Evolutionary conservation across 2,329 filamentous ascomycete genomes (phyloP), one percentile per base, ranked within the genome.

Genomic region (Sclerotiophoma versabilis): DNA sequence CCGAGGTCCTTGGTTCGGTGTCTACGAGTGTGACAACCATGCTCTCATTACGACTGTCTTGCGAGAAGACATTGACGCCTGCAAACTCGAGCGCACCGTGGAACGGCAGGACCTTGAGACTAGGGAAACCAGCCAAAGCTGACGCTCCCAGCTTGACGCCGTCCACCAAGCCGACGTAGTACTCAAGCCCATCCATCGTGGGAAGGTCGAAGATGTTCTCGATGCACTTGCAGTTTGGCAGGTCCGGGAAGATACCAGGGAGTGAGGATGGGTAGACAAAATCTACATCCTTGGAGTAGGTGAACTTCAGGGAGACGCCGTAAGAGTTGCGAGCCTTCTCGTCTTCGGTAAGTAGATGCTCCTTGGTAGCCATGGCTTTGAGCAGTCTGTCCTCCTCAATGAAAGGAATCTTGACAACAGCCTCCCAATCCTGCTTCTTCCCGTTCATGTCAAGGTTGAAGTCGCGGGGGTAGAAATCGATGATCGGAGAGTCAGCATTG

Each of bases 361-460:
- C 93, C 72, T 89, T 92, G 6, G 92, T 87, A 14, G 83, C 88
- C 90, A 99, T 97, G 7, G 93, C 95, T 30, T 81, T 78, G 49
- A 99, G 81, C 2, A 99, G 80, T 22, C 95, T 86, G 66, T 89
- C 86, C 74, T 99, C 93, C 54, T 99, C 92, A 60, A 99, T 99
- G 76, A 99, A 99, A 0, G 95, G 95, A 69, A 99, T 99, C 76
- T 98, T 99, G 61, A 99, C 92, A 30, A 99, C 93, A 23, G 95
- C 95, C 73, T 99, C 95, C 95, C 95, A 99, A 60, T 99, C 96
- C 90, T 96, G 96, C 79, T 96, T 99, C 81, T 99, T 99, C 55
- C 95, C 96, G 66, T 99, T 98, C 95, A 99, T 98, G 73, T 99
- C 96, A 33, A 99, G 82, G 62, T 96, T 92, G 69, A 99, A 99